Evolutionary conservation across 2,329 filamentous ascomycete species (phyloP).

Genomic region (Neoarthrinium moseri): DNA sequence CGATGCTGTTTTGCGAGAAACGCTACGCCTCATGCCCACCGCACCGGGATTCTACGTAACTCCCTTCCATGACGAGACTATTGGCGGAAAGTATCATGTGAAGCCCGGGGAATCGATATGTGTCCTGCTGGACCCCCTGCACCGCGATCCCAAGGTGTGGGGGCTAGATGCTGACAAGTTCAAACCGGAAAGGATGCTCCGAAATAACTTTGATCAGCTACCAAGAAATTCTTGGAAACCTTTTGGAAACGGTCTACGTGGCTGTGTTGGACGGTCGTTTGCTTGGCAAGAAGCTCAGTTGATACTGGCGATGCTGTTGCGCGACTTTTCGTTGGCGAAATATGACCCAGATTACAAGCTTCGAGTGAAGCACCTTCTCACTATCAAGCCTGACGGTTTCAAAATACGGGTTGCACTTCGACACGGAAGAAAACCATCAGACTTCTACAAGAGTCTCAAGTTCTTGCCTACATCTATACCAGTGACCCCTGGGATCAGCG

Average conservation of each 20-base stretch:
- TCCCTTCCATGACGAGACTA: too few relatives aligned
- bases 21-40: too few relatives aligned
- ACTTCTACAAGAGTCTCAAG: neutral
- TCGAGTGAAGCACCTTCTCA: neutral
- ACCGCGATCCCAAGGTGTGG: too few relatives aligned
- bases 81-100: too few relatives aligned
- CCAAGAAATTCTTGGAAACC: conserved; percentile 66
- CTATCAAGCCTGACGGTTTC: neutral
- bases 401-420: neutral
- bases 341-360: neutral
- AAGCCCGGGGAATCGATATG: too few relatives aligned
- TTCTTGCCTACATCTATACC: neutral
- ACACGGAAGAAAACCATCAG: neutral
- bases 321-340: neutral
- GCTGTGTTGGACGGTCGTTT: conserved; percentile 71
- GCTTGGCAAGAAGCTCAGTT: conserved; percentile 71
- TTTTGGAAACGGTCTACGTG: conserved; percentile 73
- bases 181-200: conserved; percentile 70
- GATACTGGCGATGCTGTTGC: conserved; percentile 53
- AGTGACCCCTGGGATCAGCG: neutral
- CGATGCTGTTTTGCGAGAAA: too few relatives aligned
- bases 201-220: conserved; percentile 64
- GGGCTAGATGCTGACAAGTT: too few relatives aligned
- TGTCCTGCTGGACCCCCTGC: too few relatives aligned
- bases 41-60: too few relatives aligned